phyloP scores from a whole-genome alignment of 768 basidiomycete species.

The Chalciporus sphaerocephalus region DNA sequence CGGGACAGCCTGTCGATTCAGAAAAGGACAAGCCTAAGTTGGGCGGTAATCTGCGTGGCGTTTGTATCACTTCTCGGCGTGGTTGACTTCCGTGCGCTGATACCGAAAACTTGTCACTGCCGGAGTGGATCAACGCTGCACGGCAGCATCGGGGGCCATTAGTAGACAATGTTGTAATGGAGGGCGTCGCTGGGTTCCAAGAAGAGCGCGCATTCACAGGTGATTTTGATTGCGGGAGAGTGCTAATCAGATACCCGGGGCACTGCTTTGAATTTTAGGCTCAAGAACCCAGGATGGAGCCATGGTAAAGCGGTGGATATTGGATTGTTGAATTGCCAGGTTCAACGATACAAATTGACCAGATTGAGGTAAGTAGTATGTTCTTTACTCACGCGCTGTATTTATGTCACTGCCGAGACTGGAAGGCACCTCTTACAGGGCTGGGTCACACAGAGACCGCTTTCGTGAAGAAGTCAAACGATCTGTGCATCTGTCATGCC shows the following conservation, averaged over 20 bases:
- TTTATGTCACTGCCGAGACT: conserved; percentile 36
- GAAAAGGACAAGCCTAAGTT: conserved; percentile 6
- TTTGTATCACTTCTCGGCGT: neutral
- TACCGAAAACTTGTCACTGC: neutral
- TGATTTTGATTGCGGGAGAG: conserved; percentile 21
- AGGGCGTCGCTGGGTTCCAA: conserved; percentile 28
- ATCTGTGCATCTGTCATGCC: conserved; percentile 31
- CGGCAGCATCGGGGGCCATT: conserved; percentile 3
- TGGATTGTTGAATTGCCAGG: conserved; percentile 1
- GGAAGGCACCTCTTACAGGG: conserved; percentile 32
- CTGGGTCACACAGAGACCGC: conserved; percentile 32
- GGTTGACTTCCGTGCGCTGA: neutral
- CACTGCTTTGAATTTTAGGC: conserved; percentile 36
- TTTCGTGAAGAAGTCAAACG: conserved; percentile 33
- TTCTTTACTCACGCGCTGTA: conserved; percentile 33
- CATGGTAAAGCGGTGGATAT: conserved; percentile 19
- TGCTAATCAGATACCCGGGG: conserved; percentile 36
- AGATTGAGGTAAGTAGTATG: conserved; percentile 24
- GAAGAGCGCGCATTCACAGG: conserved; percentile 17
- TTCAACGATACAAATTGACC: conserved; percentile 4
- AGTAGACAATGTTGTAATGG: conserved; percentile 9
- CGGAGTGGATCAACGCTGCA: neutral
- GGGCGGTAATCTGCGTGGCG: conserved; percentile 5
- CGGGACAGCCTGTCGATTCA: conserved; percentile 1
- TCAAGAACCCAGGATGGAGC: conserved; percentile 24